phyloP scores from a whole-genome alignment of 148 eudicot genomes.

The Rhododendron vialii region DNA sequence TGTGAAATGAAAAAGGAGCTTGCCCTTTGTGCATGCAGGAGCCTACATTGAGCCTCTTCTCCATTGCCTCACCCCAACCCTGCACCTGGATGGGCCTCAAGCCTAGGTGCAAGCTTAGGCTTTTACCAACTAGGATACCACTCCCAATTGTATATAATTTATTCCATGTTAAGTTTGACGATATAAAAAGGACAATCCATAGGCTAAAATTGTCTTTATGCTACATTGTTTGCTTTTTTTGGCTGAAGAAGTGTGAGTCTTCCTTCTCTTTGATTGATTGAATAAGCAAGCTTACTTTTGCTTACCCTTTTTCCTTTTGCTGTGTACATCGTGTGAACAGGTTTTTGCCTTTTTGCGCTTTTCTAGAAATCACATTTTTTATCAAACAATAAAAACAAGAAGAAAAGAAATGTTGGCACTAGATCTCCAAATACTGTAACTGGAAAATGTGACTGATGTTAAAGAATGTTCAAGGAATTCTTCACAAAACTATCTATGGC shows the following conservation, averaged over 20 bases:
- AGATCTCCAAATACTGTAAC: not conserved
- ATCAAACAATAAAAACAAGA: not conserved
- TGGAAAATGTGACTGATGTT: not conserved
- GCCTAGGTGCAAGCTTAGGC: not conserved
- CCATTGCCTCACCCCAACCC: not conserved
- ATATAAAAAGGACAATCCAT: not conserved
- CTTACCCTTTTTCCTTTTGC: not conserved
- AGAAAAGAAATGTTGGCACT: not conserved
- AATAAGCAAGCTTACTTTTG: not conserved
- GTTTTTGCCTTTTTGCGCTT: not conserved
- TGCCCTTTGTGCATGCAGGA: not conserved
- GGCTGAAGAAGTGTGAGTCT: not conserved
- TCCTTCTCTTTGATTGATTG: not conserved
- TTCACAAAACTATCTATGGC: slow-evolving; percentile 15
- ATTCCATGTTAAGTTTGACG: not conserved
- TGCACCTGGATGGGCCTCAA: not conserved
- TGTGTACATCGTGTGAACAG: not conserved
- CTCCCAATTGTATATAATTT: not conserved
- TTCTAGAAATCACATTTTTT: not conserved
- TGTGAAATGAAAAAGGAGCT: not conserved
- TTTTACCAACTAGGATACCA: not conserved
- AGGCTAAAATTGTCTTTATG: not conserved
- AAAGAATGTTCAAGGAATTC: not conserved
- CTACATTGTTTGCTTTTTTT: not conserved
- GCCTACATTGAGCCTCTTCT: not conserved